Conservation (phyloP, 2,329 filamentous ascomycete species). For the Fusarium anthophilum region DNA sequence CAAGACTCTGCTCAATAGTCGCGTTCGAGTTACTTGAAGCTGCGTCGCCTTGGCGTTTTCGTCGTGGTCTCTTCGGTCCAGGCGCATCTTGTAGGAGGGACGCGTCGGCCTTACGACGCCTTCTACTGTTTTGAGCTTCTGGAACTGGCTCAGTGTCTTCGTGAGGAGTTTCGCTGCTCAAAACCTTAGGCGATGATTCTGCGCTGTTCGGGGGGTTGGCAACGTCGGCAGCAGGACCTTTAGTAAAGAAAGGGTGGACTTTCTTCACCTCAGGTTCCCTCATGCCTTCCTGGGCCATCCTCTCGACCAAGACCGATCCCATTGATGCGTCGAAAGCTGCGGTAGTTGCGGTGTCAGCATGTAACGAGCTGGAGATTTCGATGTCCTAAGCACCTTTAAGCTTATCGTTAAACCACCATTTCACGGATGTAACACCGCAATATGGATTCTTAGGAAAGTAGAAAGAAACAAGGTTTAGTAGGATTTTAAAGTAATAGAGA, state of each 20-base stretch:
- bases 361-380: background rate
- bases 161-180: background rate
- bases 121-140: slow-evolving; percentile 49
- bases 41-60: slow-evolving; percentile 34
- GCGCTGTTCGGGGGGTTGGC: slow-evolving; percentile 1
- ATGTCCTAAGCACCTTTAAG: slow-evolving; percentile 17
- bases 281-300: slow-evolving; percentile 56
- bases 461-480: background rate
- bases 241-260: slow-evolving; percentile 65
- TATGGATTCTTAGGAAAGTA: background rate
- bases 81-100: slow-evolving; percentile 31
- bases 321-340: slow-evolving; percentile 46
- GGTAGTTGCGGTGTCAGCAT: background rate
- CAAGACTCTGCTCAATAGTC: slow-evolving; percentile 16
- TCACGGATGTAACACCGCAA: background rate
- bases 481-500: background rate
- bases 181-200: background rate
- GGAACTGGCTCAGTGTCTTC: slow-evolving; percentile 6
- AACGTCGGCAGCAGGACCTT: slow-evolving; percentile 27
- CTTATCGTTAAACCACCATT: slow-evolving; percentile 33
- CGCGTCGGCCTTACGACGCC: slow-evolving; percentile 55
- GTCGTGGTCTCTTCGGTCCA: slow-evolving; percentile 42
- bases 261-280: slow-evolving; percentile 53
- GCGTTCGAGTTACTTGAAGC: slow-evolving; percentile 14
- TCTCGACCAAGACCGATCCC: slow-evolving; percentile 54